Base-by-base conservation (phyloP, 169 alveolate genomes). In the Babesia divergens region DNA sequence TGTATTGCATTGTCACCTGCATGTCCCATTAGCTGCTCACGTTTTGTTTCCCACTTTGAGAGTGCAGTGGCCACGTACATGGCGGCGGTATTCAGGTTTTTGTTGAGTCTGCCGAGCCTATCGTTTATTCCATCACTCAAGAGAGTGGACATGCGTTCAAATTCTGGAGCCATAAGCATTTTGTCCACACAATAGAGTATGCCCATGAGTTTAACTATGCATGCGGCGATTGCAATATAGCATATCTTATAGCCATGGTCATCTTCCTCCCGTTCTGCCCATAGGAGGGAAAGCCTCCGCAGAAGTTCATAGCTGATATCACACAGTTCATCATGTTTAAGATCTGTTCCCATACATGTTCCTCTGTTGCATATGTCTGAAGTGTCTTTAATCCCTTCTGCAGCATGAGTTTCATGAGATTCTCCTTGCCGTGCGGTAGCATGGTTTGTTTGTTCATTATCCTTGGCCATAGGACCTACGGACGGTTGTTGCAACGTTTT, bases 131-230 rank as follows among this genome's bases (percentile, higher is more conserved):
- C 71, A 16, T 35, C 56, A 2, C 47, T 38, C 9, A 60, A 7
- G 11, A 20, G 29, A 14, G 32, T 20, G 43, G 49, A 38, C 14
- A 44, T 11, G 0, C 35, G 71, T 18, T 42, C 54, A 28, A 60
- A 60, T 1, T 18, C 43, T 11, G 11, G n/a, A 26, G n/a, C 1
- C 3, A 1, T 8, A 6, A 56, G 29, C 2, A 35, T 29, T 6
- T 24, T 20, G 4, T 14, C 71, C 20, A 20, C 29, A 18, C 14
- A 11, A 28, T 46, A 60, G 1, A 60, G 9, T 20, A 46, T 60
- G n/a, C 32, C 71, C 71, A 60, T 11, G 42, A 44, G 58, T 29
- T 60, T 60, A 16, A 40, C 22, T 16, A 60, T 40, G 28, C 49
- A 20, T 2, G 56, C 55, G 4, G 71, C 71, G 9, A 60, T 6